These are phyloP conservation scores for Pythium brassicae DNA, from an alignment of 352 stramenopile genomes.

Conservation along the genomic window DNA sequence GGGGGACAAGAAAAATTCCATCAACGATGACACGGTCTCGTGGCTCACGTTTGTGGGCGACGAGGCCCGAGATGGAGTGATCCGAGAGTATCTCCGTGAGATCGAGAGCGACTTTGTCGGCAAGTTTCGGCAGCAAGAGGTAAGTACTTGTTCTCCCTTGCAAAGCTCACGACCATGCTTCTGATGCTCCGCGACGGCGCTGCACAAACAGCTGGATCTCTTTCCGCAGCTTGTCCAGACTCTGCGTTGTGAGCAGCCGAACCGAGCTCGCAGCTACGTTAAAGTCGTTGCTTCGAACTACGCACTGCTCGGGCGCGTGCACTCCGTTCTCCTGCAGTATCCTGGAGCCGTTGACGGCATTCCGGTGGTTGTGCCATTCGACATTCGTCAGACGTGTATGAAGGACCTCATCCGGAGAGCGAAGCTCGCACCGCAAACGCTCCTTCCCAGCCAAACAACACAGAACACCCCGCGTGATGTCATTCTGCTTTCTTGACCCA, in stretches of 20 bases:
- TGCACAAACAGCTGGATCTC: slow-evolving; percentile 21
- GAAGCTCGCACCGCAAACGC: slow-evolving; percentile 13
- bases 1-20: slow-evolving; percentile 13
- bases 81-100: slow-evolving; percentile 34
- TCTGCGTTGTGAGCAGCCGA: slow-evolving; percentile 48
- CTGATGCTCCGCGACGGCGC: not conserved
- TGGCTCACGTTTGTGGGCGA: slow-evolving; percentile 50
- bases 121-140: slow-evolving; percentile 48
- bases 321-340: slow-evolving; percentile 28
- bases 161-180: too few species aligned
- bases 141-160: slow-evolving; percentile 3
- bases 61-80: slow-evolving; percentile 27
- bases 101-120: slow-evolving; percentile 29
- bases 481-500: too few species aligned
- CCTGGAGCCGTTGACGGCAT: slow-evolving; percentile 37
- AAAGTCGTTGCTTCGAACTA: slow-evolving; percentile 35
- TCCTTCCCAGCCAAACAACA: too few species aligned
- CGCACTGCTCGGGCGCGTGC: slow-evolving; percentile 37
- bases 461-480: too few species aligned
- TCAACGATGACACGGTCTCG: slow-evolving; percentile 10
- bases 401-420: slow-evolving; percentile 33
- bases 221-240: slow-evolving; percentile 61
- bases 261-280: slow-evolving; percentile 53
- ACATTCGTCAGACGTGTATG: slow-evolving; percentile 33
- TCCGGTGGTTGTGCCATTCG: slow-evolving; percentile 23